Conservation (phyloP, 257 asterid species). For the Salvia splendens region DNA sequence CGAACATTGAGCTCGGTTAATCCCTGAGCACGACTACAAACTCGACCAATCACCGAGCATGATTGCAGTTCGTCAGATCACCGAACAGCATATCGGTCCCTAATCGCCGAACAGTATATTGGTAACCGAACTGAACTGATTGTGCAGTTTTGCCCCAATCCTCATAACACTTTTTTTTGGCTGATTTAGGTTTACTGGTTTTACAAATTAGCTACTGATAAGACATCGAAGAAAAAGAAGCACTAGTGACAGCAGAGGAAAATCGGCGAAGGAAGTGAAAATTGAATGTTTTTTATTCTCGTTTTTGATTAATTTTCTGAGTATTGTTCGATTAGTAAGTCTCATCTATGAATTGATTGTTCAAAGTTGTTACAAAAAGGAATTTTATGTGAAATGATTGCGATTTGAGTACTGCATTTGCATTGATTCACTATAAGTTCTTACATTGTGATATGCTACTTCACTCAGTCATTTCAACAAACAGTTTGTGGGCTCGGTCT, state of each 20-base stretch:
- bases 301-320: slow-evolving; percentile 1
- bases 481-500: slow-evolving; percentile 43
- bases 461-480: slow-evolving; percentile 37
- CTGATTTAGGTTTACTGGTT: slow-evolving; percentile 63
- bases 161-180: not conserved
- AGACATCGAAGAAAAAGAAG: slow-evolving; percentile 53
- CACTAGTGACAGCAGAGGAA: slow-evolving; percentile 31
- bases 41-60: no score
- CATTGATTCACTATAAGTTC: not conserved
- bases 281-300: not conserved
- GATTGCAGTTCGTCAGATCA: no score
- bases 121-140: no score
- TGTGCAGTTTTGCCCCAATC: no score
- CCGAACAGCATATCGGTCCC: no score
- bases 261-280: slow-evolving; percentile 18
- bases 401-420: not conserved
- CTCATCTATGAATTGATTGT: not conserved
- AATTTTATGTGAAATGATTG: not conserved
- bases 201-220: slow-evolving; percentile 67
- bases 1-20: no score
- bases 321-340: slow-evolving; percentile 11
- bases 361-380: not conserved
- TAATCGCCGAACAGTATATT: no score
- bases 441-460: slow-evolving; percentile 33
- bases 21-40: no score